Evolutionary conservation across 768 basidiomycete genomes (phyloP).

Genomic region (Hygrophorus russula): DNA sequence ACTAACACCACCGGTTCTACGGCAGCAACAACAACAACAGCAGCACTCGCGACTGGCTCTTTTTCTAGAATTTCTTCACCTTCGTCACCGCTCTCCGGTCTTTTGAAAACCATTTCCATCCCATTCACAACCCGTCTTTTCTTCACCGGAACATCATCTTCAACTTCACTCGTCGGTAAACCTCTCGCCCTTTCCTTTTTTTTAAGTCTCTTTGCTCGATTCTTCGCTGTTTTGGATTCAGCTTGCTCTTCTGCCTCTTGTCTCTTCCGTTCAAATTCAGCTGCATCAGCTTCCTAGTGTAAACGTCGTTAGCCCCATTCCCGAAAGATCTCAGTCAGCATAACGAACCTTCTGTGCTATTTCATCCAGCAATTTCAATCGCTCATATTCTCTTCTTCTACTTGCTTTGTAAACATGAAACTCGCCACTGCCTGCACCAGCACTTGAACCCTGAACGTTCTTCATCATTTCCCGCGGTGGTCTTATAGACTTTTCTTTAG

Average conservation of each 20-base stretch:
- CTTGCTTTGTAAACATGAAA: slow-evolving; percentile 99
- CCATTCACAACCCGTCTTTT: slow-evolving; percentile 77
- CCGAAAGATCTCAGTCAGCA: not conserved
- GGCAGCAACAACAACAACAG: not conserved
- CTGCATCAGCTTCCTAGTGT: slow-evolving; percentile 53
- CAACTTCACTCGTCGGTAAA: slow-evolving; percentile 18
- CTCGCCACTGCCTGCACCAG: slow-evolving; percentile 94
- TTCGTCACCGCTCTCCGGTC: slow-evolving; percentile 25
- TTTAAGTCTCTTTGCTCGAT: slow-evolving; percentile 87
- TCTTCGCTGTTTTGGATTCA: slow-evolving; percentile 90
- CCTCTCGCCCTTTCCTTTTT: slow-evolving; percentile 67
- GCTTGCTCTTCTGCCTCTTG: slow-evolving; percentile 58
- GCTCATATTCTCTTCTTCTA: slow-evolving; percentile 88
- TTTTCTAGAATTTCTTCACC: slow-evolving; percentile 9
- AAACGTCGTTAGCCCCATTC: slow-evolving; percentile 1
- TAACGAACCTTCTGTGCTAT: slow-evolving; percentile 56
- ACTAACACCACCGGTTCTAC: slow-evolving; percentile 5
- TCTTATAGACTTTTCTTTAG: slow-evolving; percentile 73
- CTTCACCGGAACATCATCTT: slow-evolving; percentile 44
- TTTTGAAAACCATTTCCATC: slow-evolving; percentile 48
- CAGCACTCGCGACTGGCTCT: not conserved
- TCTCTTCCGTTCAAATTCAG: slow-evolving; percentile 68
- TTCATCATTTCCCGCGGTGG: slow-evolving; percentile 95
- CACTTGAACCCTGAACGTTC: slow-evolving; percentile 96
- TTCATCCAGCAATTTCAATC: slow-evolving; percentile 86